Evolutionary conservation across 2,329 filamentous ascomycete genomes (phyloP).

Genomic region (Alternaria sp.): DNA sequence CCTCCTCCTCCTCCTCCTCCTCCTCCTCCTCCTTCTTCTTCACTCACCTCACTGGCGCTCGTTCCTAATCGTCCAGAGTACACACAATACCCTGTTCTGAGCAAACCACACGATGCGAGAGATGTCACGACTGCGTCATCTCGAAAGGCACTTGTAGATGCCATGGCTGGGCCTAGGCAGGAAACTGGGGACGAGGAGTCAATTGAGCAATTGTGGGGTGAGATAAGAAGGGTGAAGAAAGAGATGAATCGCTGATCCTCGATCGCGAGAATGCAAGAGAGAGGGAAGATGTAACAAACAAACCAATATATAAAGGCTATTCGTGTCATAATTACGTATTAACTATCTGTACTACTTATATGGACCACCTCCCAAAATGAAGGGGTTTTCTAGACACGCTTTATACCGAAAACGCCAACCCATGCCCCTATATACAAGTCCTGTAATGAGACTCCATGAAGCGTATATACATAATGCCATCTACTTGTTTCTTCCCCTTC

Average conservation of each 20-base stretch:
- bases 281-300: neutral
- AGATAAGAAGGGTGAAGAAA: neutral
- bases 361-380: neutral
- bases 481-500: neutral
- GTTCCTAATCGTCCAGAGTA: neutral
- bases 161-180: neutral
- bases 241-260: neutral
- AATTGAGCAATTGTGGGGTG: neutral
- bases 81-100: neutral
- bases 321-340: neutral
- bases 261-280: neutral
- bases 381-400: neutral
- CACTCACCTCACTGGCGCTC: neutral
- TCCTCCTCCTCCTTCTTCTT: neutral
- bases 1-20: neutral
- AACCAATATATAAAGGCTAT: neutral
- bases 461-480: constrained; percentile 1
- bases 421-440: neutral
- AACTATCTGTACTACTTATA: neutral
- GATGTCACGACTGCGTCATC: neutral
- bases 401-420: neutral
- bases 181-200: neutral
- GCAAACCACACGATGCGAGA: neutral
- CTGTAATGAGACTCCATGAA: neutral
- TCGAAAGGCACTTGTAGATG: neutral